Evolutionary conservation across 257 asterid species (phyloP), one percentile per base, ranked within the genome.

Genomic region (Penstemon davidsonii): DNA sequence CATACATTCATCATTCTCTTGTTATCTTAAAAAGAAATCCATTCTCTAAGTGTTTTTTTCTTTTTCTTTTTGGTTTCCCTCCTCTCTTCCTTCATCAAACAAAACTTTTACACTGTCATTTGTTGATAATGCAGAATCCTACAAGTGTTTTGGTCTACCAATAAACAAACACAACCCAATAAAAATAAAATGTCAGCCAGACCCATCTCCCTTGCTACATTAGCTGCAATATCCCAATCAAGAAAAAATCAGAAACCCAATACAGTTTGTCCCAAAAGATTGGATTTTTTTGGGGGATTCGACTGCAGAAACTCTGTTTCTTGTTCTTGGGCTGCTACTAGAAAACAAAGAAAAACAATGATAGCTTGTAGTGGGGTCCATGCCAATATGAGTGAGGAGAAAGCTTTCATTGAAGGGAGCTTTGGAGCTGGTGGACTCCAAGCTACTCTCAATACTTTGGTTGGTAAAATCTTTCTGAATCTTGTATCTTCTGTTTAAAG

Each of bases 381-480:
- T 8, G 80, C 67, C 4, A 72, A 69, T 18, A 15, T 47, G 38
- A 78, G 70, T 6, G 87, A 75, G 69, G 86, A 75, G 75, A 87
- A 83, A 64, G 74, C 83, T 75, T 70, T 82, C 40, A 42, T 76
- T 72, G 63, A 64, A 15, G 86, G 68, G 66, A 68, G 46, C 45
- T 58, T 11, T 58, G 39, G 47, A 41, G 74, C 74, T 45, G 56
- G 57, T 62, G 84, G 89, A 56, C 44, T 91, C 47, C 77, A 87
- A 68, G 80, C 95, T 54, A 77, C 75, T 55, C 69, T 87, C 12
- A 89, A 91, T 74, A 64, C 8, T 64, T 59, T 84, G 92, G 98
- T 91, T 38, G 40, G 84, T 78, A 25, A 25, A 13, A 64, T 43
- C 9, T 74, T 69, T 67, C 54, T 5, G n/a, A 46, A 6, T 42